phyloP scores from a whole-genome alignment of 176 grass and related monocot genomes.

The Zizania latifolia region DNA sequence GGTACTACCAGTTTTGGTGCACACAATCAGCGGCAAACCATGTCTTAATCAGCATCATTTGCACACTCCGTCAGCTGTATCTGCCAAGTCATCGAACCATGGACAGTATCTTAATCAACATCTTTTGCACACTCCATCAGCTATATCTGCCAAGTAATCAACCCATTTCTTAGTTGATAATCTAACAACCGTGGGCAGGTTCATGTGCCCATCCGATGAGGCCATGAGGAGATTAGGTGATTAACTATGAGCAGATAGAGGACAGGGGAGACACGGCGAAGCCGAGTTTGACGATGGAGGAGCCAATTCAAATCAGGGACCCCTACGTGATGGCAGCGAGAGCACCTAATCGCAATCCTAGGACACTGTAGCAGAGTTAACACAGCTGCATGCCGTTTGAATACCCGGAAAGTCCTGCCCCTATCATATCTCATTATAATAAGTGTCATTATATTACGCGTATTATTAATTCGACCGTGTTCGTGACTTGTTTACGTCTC shows the following conservation, averaged over 20 bases:
- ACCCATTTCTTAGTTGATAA: not conserved
- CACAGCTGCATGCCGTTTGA: not conserved
- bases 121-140: not conserved
- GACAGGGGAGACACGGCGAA: constrained; percentile 30
- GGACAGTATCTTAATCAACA: too few species aligned
- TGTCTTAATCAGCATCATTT: not conserved
- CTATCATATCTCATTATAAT: not conserved
- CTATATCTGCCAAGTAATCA: too few species aligned
- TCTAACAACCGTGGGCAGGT: not conserved
- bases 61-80: not conserved
- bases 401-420: not conserved
- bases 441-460: constrained; percentile 6
- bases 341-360: not conserved
- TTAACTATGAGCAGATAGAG: not conserved
- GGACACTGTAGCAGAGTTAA: not conserved
- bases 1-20: not conserved
- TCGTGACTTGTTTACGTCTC: not conserved
- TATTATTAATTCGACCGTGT: not conserved
- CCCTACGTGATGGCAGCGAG: constrained; percentile 31
- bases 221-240: not conserved
- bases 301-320: too few species aligned
- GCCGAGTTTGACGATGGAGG: constrained; percentile 25
- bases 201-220: not conserved
- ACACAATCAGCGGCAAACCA: not conserved
- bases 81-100: not conserved